These are phyloP conservation scores for Geranium incanum DNA, from an alignment of 441 rosid genomes.

Conservation along the genomic window DNA sequence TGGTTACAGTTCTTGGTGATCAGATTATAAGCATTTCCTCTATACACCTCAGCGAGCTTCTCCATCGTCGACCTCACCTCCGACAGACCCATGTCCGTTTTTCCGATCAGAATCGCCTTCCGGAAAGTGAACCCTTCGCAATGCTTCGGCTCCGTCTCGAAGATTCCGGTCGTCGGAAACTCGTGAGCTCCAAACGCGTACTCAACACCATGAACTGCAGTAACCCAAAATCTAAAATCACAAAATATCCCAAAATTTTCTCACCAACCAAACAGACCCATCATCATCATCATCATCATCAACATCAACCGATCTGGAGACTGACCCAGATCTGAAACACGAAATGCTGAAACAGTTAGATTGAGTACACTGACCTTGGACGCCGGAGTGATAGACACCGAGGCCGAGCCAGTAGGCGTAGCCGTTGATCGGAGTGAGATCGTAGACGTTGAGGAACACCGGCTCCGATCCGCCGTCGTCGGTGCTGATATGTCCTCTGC, in stretches of 20 bases:
- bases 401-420: constrained; percentile 96
- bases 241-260: neutral
- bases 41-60: constrained; percentile 57
- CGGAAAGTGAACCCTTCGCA: constrained; percentile 84
- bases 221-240: neutral
- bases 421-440: constrained; percentile 88
- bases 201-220: constrained; percentile 82
- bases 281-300: too few species aligned
- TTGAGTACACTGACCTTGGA: constrained; percentile 54
- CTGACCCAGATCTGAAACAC: constrained; percentile 19
- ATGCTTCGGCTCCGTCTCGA: constrained; percentile 81
- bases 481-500: constrained; percentile 45
- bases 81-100: constrained; percentile 57
- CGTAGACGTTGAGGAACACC: constrained; percentile 86
- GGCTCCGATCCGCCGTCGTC: constrained; percentile 68
- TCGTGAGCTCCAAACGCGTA: constrained; percentile 97
- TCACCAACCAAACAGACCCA: neutral
- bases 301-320: neutral
- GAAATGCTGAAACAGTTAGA: neutral
- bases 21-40: constrained; percentile 80
- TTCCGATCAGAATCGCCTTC: constrained; percentile 75
- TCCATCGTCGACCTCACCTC: constrained; percentile 76
- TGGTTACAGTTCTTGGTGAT: constrained; percentile 96
- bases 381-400: constrained; percentile 94
- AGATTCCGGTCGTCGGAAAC: constrained; percentile 80